Evolutionary conservation across 2,329 filamentous ascomycete species (phyloP).

Genomic region (Claviceps quebecensis): DNA sequence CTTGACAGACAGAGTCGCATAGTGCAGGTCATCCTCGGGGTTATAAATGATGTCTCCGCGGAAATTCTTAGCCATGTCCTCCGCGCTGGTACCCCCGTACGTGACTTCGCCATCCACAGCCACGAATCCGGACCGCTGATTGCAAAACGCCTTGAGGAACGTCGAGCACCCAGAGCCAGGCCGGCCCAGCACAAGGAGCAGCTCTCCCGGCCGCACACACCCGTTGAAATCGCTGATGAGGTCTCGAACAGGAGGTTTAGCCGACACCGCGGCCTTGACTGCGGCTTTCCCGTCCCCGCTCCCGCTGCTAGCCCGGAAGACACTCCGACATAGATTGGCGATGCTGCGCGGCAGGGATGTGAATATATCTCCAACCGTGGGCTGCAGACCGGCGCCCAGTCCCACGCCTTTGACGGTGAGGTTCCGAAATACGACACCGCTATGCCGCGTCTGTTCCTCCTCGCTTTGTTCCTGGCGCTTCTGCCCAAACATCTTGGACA

Average conservation of each 20-base stretch:
- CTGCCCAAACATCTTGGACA: constrained; percentile 58
- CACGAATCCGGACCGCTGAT: constrained; percentile 51
- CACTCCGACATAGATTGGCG: constrained; percentile 33
- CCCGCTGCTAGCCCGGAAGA: background rate
- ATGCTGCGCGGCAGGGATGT: constrained; percentile 33
- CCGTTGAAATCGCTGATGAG: constrained; percentile 53
- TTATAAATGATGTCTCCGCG: constrained; percentile 50
- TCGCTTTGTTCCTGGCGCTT: constrained; percentile 51
- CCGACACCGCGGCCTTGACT: constrained; percentile 32
- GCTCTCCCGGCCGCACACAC: constrained; percentile 56
- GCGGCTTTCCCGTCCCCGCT: constrained; percentile 10
- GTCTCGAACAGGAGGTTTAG: constrained; percentile 44
- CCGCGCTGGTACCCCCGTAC: constrained; percentile 37
- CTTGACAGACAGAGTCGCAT: constrained; percentile 52
- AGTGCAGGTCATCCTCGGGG: constrained; percentile 59
- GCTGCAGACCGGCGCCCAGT: constrained; percentile 42
- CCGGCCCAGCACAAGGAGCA: constrained; percentile 52
- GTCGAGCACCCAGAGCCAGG: constrained; percentile 59
- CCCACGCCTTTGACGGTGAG: constrained; percentile 58
- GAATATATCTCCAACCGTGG: constrained; percentile 50
- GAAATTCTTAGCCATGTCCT: constrained; percentile 36
- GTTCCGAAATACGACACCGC: constrained; percentile 55
- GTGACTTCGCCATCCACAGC: constrained; percentile 50
- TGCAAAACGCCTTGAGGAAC: constrained; percentile 57
- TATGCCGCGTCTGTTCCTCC: constrained; percentile 55